Base-by-base conservation (phyloP, 2,329 filamentous ascomycete genomes). In the Calonectria pseudoreteaudii region DNA sequence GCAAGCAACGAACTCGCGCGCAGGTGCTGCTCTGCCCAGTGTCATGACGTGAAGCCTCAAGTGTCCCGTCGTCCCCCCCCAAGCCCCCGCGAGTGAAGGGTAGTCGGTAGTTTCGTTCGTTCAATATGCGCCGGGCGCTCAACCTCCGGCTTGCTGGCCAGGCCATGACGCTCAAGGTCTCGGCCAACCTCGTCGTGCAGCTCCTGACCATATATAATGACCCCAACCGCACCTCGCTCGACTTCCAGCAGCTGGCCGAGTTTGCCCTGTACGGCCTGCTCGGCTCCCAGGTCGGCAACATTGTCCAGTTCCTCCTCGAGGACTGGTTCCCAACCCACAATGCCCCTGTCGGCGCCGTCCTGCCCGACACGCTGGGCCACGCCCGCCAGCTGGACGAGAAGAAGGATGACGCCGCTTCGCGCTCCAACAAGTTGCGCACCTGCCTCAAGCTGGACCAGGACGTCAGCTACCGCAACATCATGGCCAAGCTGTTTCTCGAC, bases 261-360 rank as follows among this genome's bases (percentile, higher is more conserved):
- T 85, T 85, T 67, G 83, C 82, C 31, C 62, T 83, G 49, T 85
- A 84, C 68, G 83, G 83, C 26, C 79, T 82, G 62, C 50, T 84
- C 69, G 81, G 83, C 23, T 84, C 83, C 1, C 82, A 84, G 75
- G 77, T 85, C 75, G 81, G 82, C 74, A 84, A 84, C 78, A 73
- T 82, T 66, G 80, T 84, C 66, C 83, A 85, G 68, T 83, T 81
- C 53, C 68, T 82, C 36, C 82, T 85, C 49, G 83, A 85, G 74
- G 82, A 83, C 67, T 79, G 76, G 64, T 85, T 85, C 76, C 83
- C 81, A 11, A 84, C 81, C 28, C 78, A 74, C 58, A 75, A 78
- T 66, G 74, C 73, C 18, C 73, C 70, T 8, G 78, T 75, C 34
- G 79, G 72, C 38, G 78, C 78, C 38, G 66, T 78, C 26, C 30